Evolutionary conservation across 1,284 basidiomycete species (phyloP).

Genomic region (Sanghuangporus sanghuang): DNA sequence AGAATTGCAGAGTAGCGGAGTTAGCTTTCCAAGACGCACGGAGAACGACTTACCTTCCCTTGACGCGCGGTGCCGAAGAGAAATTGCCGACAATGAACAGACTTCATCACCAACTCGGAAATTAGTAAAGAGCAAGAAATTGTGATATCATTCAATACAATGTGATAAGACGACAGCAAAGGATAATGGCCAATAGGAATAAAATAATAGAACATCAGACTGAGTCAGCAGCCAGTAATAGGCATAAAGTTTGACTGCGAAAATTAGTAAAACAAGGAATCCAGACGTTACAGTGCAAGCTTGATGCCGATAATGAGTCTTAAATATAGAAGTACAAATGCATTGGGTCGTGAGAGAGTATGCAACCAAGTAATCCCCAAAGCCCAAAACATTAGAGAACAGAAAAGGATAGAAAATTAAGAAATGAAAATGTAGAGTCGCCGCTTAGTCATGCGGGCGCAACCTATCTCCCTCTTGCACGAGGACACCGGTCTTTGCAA

Average conservation of each 20-base stretch:
- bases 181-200: not conserved
- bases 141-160: too few species aligned
- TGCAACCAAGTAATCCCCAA: slow-evolving; percentile 2
- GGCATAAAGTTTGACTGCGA: not conserved
- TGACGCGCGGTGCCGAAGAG: too few species aligned
- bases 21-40: too few species aligned
- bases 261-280: not conserved
- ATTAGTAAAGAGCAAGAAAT: too few species aligned
- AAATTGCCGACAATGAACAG: too few species aligned
- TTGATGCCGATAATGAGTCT: not conserved
- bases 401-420: not conserved
- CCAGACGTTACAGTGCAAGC: not conserved
- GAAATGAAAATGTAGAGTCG: not conserved
- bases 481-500: slow-evolving; percentile 9
- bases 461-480: slow-evolving; percentile 7
- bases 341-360: not conserved
- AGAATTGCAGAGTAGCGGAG: too few species aligned
- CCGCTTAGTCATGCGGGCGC: not conserved
- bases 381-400: not conserved
- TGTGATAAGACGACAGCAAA: too few species aligned
- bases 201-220: not conserved
- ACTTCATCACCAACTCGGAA: too few species aligned
- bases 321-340: slow-evolving; percentile 8
- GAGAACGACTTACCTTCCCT: too few species aligned
- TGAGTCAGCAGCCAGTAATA: not conserved